These are phyloP conservation scores for Termitomyces sp. DNA, from an alignment of 768 basidiomycete species.

Conservation along the genomic window DNA sequence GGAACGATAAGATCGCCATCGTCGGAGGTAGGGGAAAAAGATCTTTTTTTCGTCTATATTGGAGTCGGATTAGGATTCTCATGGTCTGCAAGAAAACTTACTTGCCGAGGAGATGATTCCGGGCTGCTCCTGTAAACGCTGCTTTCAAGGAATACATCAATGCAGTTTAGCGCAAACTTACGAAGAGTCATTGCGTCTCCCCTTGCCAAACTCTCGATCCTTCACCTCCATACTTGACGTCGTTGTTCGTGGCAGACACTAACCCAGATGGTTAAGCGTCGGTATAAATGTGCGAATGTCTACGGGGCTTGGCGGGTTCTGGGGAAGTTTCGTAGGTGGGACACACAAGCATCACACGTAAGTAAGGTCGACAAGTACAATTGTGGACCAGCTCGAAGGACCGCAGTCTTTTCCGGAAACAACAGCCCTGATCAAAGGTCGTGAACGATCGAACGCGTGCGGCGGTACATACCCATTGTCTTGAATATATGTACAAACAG, in stretches of 20 bases:
- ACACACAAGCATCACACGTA: constrained; percentile 9
- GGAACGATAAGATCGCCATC: constrained; percentile 38
- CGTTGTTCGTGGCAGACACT: not conserved
- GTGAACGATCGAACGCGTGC: not conserved
- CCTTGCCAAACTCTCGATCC: constrained; percentile 30
- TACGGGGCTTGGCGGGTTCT: not conserved
- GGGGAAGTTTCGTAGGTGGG: not conserved
- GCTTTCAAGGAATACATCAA: not conserved
- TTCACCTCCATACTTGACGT: constrained; percentile 14
- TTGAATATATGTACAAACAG: no score
- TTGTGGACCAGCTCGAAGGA: not conserved
- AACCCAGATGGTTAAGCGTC: not conserved
- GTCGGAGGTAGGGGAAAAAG: constrained; percentile 48
- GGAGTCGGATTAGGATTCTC: constrained; percentile 1
- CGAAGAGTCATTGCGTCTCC: constrained; percentile 35
- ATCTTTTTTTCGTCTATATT: constrained; percentile 36
- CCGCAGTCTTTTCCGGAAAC: no score
- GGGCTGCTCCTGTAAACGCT: constrained; percentile 43
- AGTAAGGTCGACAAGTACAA: not conserved
- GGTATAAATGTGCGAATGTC: not conserved
- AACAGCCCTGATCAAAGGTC: no score
- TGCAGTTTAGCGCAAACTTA: constrained; percentile 14
- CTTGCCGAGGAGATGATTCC: constrained; percentile 46
- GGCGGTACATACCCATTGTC: not conserved
- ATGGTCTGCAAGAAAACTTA: constrained; percentile 19